Evolutionary conservation across 164 flowering plant genomes (phyloP), one percentile per base, ranked within the genome.

Genomic region (Platanus orientalis): DNA sequence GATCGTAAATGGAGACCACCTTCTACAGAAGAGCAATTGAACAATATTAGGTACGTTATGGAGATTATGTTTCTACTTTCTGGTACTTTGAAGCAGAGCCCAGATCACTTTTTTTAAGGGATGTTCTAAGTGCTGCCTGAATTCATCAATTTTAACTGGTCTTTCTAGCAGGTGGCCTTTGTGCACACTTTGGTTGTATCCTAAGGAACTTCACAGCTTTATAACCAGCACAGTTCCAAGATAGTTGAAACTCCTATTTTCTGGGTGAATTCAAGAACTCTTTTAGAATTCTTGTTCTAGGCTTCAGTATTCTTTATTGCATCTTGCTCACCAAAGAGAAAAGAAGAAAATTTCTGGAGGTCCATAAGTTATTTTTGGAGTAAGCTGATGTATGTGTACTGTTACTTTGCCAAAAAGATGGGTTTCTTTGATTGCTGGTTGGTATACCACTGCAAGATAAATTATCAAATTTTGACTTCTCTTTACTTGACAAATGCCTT

Each of bases 1-100:
- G 74, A 84, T 54, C 76, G 79, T 39, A 92, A 92, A 71, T 90
- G 98, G 98, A 83, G 98, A 71, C 95, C 96, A 4, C 74, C 87
- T 40, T 76, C 70, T 1, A 23, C 48, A 3, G 80, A 73, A 28
- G 82, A 79, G 79, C 79, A 30, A 79, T 74, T 70, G 79, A 76
- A 57, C 59, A 69, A 42, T 75, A 58, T 57, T 10, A 54, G 1
- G 39, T 26, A 9, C 6, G 4, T 17, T 14, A 13, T 26, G 27
- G 4, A 19, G 5, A 10, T 7, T 12, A 1, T 19, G 11, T 4
- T 12, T 28, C 16, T 3, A 54, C 17, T 28, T 28, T 6, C 39
- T 26, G 23, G 34, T 28, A 19, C 2, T 19, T 50, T 16, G 17
- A 25, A 51, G 29, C 5, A 24, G 29, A 23, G 17, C 28, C 20